Base-by-base conservation (phyloP, 179 eudicot genomes). In the Heliamphora pulchella region DNA sequence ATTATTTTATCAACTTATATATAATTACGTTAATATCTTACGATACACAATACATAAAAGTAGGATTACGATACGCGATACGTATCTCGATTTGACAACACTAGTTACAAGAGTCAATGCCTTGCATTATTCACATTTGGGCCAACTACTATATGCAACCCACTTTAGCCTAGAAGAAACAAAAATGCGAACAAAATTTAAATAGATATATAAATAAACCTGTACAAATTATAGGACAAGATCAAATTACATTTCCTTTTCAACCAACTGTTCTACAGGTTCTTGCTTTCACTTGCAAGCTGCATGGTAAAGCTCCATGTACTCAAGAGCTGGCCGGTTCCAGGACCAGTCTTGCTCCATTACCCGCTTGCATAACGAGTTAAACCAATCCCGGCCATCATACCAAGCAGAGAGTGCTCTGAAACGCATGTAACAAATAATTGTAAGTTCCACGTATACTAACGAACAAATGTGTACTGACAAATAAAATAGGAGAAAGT, bases 261-360 rank as follows among this genome's bases (percentile, higher is more conserved):
- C 22, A 39, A 48, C 78, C 70, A 66, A 67, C 61, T 65, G 79
- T n/a, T 76, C 80, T 62, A 2, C 61, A 78, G 61, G 22, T 66
- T 47, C 62, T 31, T 65, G 17, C 43, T 67, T 78, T 65, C 85
- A 82, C 87, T 96, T 96, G 81, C 97, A 86, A 71, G 96, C 99
- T 1, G 99, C 91, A 50, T 94, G 93, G 84, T 96, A 96, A 55
- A 96, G 97, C 86, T 96, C 99, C 86, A 94, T 81, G 80, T 96
- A 94, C 80, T 96, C 98, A 62, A 96, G 98, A 8, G 99, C 96
- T 50, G 99, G 99, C 20, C 99, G 86, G 84, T 96, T 96, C 99
- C 99, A 96, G 7, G 99, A 91, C 99, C 99, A 96, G 71, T 96
- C 99, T 87, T 96, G 98, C 82, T 91, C 98, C 99, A 96, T 96